Evolutionary conservation across 176 grass and related monocot genomes (phyloP), one percentile per base, ranked within the genome.

Genomic region (Avena insularis): DNA sequence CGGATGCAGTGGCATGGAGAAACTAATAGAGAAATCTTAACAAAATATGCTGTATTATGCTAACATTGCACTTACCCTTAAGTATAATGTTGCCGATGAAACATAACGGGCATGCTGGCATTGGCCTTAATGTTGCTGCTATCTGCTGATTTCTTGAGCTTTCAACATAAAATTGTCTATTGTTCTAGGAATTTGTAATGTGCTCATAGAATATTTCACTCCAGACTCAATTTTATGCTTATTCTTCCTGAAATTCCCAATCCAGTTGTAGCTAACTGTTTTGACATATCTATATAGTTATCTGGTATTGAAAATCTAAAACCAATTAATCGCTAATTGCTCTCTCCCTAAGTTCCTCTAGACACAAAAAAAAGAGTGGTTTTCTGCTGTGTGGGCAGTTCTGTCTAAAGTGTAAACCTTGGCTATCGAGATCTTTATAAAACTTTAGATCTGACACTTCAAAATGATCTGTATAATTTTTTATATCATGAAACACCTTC

Each of bases 11-110:
- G 6, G 64, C 48, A 36, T 67, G 55, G 50, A 74, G 23, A 67
- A 87, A 74, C 71, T 43, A 75, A 84, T 73, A 80, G 36, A 84
- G 80, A 86, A 84, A 79, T 59, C 57, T 80, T 51, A 90, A 68
- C 81, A 29, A 0, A 87, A 68, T 31, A 40, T 66, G 50, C 45
- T n/a, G 57, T 60, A 27, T 4, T 78, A 9, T 72, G 64, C 45
- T 43, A 43, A 43, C 40, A 43, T 43, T 43, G 40, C 6, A 4
- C 3, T 43, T 43, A 43, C 40, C 6, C 40, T 43, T 4, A 5
- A 43, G 40, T 6, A 43, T 43, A 43, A 29, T 29, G 40, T 6
- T 43, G 40, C 40, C 6, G 40, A 43, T 43, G 64, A 79, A 43
- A n/a, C 14, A 71, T 43, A 78, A 17, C 29, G n/a, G 54, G 61